Evolutionary conservation across 2,329 filamentous ascomycete genomes (phyloP).

Genomic region (Colletotrichum zoysiae): DNA sequence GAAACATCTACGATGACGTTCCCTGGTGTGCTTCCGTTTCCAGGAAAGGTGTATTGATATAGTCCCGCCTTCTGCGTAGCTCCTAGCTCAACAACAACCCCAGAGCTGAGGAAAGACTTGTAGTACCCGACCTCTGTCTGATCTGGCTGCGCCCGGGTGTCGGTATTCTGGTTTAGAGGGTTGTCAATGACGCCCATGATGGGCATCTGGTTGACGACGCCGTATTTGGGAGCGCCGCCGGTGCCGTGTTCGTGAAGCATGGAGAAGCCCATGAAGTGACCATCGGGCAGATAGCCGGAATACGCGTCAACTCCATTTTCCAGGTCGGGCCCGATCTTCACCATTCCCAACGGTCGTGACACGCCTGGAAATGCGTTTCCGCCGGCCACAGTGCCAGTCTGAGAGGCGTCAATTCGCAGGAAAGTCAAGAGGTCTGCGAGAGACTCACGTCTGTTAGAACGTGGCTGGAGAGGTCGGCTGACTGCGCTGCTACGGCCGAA

Average conservation of each 20-base stretch:
- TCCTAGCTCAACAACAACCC: constrained; percentile 68
- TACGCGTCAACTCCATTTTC: constrained; percentile 64
- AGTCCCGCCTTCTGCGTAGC: constrained; percentile 69
- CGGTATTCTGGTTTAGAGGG: constrained; percentile 66
- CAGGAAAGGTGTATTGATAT: constrained; percentile 71
- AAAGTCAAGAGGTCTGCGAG: not conserved
- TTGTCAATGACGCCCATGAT: constrained; percentile 63
- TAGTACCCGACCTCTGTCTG: constrained; percentile 72
- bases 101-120: constrained; percentile 66
- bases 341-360: constrained; percentile 61
- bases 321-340: constrained; percentile 64
- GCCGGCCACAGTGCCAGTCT: constrained; percentile 60
- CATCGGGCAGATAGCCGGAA: constrained; percentile 63
- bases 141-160: constrained; percentile 65
- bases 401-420: constrained; percentile 19
- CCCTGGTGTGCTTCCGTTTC: constrained; percentile 47
- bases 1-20: constrained; percentile 74
- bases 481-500: constrained; percentile 23
- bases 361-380: constrained; percentile 65
- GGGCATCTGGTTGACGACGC: constrained; percentile 72
- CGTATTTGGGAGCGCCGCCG: constrained; percentile 78
- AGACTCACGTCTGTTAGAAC: constrained; percentile 52
- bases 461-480: constrained; percentile 50
- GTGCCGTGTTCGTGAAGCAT: constrained; percentile 77
- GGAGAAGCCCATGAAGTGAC: constrained; percentile 70